These are phyloP conservation scores for Opeltia flavorubescens DNA, from an alignment of 495 filamentous ascomycete species.

Conservation along the genomic window DNA sequence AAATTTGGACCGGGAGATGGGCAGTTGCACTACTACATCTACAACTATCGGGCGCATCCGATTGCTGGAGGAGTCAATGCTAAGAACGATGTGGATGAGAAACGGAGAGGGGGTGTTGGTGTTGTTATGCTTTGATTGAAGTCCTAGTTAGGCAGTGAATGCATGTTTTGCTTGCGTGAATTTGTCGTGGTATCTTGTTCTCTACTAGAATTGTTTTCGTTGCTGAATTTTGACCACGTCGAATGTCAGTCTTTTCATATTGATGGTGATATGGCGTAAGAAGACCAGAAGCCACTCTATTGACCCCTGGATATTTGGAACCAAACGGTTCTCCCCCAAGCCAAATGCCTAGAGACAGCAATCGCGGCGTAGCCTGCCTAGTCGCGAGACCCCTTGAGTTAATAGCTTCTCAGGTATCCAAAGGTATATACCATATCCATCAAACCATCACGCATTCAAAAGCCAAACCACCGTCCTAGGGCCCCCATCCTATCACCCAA, in stretches of 20 bases:
- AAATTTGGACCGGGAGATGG: conserved; percentile 92
- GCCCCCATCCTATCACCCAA: background rate
- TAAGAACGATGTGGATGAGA: conserved; percentile 57
- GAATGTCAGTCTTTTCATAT: too few species aligned
- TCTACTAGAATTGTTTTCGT: too few species aligned
- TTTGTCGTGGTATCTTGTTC: background rate
- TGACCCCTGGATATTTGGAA: too few species aligned
- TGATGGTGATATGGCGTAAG: too few species aligned
- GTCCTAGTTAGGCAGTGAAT: too few species aligned
- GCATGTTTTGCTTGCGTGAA: background rate
- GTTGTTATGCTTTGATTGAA: conserved; percentile 74
- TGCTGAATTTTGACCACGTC: too few species aligned
- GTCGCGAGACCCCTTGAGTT: too few species aligned
- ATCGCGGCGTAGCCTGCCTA: too few species aligned
- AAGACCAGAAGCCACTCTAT: too few species aligned
- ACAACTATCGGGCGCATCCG: conserved; percentile 79
- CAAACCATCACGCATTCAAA: background rate
- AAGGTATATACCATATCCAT: background rate
- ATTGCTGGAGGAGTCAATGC: conserved; percentile 73
- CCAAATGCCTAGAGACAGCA: too few species aligned
- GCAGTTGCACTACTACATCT: conserved; percentile 88
- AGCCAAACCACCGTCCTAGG: background rate
- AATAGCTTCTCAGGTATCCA: background rate
- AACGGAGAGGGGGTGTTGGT: conserved; percentile 71
- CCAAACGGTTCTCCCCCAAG: too few species aligned